Evolutionary conservation across 2,329 filamentous ascomycete genomes (phyloP).

Genomic region (Talaromyces albobiverticillius): DNA sequence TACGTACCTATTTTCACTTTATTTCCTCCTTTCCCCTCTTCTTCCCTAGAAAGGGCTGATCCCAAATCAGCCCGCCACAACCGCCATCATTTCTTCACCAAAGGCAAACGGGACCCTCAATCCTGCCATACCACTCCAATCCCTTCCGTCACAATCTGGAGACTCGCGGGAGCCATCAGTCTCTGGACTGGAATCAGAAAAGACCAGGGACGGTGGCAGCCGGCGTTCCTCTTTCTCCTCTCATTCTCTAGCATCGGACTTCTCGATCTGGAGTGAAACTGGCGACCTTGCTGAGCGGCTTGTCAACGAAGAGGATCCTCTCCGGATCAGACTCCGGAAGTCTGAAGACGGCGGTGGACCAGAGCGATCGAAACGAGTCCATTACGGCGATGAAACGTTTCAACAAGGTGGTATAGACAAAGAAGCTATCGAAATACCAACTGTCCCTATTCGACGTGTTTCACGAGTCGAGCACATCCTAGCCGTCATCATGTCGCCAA

Average conservation of each 20-base stretch:
- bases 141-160: slow-evolving; percentile 49
- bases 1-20: slow-evolving; percentile 6
- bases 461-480: slow-evolving; percentile 67
- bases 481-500: slow-evolving; percentile 79
- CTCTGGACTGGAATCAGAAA: slow-evolving; percentile 41
- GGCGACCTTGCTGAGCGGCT: slow-evolving; percentile 93
- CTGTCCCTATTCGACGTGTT: slow-evolving; percentile 61
- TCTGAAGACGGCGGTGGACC: slow-evolving; percentile 57
- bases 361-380: slow-evolving; percentile 53
- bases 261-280: slow-evolving; percentile 88
- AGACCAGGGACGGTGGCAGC: slow-evolving; percentile 40
- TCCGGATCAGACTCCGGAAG: slow-evolving; percentile 66
- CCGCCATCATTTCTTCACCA: slow-evolving; percentile 82
- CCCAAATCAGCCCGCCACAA: slow-evolving; percentile 66
- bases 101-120: slow-evolving; percentile 58
- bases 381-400: slow-evolving; percentile 47
- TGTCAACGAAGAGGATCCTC: slow-evolving; percentile 76
- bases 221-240: slow-evolving; percentile 51
- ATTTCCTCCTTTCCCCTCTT: not conserved
- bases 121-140: slow-evolving; percentile 85
- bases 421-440: slow-evolving; percentile 68
- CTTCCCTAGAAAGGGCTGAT: slow-evolving; percentile 58
- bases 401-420: slow-evolving; percentile 32
- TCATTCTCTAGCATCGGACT: slow-evolving; percentile 61
- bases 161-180: slow-evolving; percentile 33